Conservation (phyloP, 257 asterid genomes). For the Rhazya stricta region DNA sequence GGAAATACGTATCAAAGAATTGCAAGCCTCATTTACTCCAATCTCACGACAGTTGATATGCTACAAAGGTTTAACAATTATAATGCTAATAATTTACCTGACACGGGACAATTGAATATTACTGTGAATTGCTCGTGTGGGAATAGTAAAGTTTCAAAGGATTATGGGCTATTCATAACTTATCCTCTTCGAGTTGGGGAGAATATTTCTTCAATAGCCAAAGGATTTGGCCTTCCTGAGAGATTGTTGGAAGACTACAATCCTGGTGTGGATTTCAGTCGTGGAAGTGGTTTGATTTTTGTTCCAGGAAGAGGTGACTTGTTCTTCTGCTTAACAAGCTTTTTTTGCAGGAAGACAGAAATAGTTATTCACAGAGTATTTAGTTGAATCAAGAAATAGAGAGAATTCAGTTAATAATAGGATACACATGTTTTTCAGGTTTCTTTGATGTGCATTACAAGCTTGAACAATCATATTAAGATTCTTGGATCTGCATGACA, state of each 20-base stretch:
- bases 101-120: conserved; percentile 31
- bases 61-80: conserved; percentile 46
- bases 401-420: background rate
- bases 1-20: conserved; percentile 32
- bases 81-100: conserved; percentile 26
- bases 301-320: conserved; percentile 60
- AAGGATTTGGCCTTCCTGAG: conserved; percentile 31
- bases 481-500: background rate
- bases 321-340: background rate
- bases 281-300: conserved; percentile 58
- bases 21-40: conserved; percentile 32
- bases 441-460: background rate
- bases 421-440: background rate
- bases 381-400: background rate
- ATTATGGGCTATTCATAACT: conserved; percentile 54
- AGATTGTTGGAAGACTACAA: conserved; percentile 49
- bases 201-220: conserved; percentile 31
- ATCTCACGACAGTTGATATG: conserved; percentile 57
- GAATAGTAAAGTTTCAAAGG: conserved; percentile 41
- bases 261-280: conserved; percentile 49
- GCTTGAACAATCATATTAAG: background rate
- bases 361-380: background rate
- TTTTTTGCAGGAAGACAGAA: too few species aligned
- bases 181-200: conserved; percentile 56
- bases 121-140: conserved; percentile 65